Evolutionary conservation across 177 flowering plant species (phyloP), one percentile per base, ranked within the genome.

Genomic region (Vitis hybrid): DNA sequence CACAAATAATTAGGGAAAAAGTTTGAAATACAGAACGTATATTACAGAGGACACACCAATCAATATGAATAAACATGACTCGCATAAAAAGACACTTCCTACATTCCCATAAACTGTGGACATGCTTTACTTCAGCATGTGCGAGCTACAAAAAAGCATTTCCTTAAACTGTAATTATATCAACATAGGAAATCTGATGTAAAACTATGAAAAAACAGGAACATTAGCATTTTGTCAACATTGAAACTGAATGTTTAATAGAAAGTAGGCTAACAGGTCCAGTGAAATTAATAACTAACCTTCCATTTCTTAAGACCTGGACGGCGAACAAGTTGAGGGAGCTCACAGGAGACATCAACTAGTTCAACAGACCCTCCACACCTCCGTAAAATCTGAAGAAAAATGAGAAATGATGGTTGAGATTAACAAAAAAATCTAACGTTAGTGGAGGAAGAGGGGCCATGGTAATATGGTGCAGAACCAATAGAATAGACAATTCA

Each of bases 271-370:
- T 12, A 9, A 49, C 1, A 6, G 13, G 66, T 11, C 9, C 52
- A 1, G 18, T 2, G 2, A 50, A 24, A 69, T 10, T 24, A 64
- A 49, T 16, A 71, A 76, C 85, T 70, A 54, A 95, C 99, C 97
- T 90, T 95, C 99, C 99, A 95, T 72, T 76, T 88, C 78, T 74
- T 87, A 67, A 91, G 85, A 64, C 99, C 99, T 52, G 96, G 93
- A 52, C 98, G 84, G 48, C 97, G 91, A 69, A 81, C 67, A 80
- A 95, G 87, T 68, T 89, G 82, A 67, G 93, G 97, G 67, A 93
- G 95, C 83, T 93, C 95, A 75, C 64, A 63, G 9, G 90, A 89
- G 72, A 88, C 97, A 81, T 96, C 99, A 75, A 93, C 71, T 75
- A 96, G 97, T 77, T 96, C 97, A 80, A 96, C 83, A 70, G 97